Evolutionary conservation across 1,139 yeast species (phyloP), one percentile per base, ranked within the genome.

Genomic region (Hemisphaericaspora xylofermentans): DNA sequence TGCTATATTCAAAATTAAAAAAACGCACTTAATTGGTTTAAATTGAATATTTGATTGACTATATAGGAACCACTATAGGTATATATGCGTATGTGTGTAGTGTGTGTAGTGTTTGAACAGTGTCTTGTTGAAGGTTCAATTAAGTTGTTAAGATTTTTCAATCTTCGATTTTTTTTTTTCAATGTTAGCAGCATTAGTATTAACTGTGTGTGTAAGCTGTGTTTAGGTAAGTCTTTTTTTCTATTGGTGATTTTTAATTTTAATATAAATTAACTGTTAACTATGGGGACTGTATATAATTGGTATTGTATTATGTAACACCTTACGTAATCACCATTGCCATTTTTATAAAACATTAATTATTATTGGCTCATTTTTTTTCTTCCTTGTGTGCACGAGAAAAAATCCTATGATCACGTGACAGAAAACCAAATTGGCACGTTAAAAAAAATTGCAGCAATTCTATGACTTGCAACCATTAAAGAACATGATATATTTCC

Each of bases 191-290:
- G 24, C 9, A 9, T 21, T 35, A 21, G 24, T 21, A 9, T 21
- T 6, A 6, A 9, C 8, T 21, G 24, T 21, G 24, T 21, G 24
- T 21, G 24, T 21, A 9, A 6, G 24, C n/a, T 21, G 24, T 21
- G 27, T 13, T 26, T 16, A n/a, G 32, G 33, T 35, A 27, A 25
- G 38, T 24, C 38, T 17, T 35, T 35, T 35, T 35, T 35, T 35
- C 33, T 27, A 35, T 35, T 35, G 38, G 38, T 19, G 29, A n/a
- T 15, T 18, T 21, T n/a, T 12, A 6, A 4, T 4, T 4, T 6
- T 17, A 29, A 16, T 6, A n/a, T 10, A 6, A 6, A 10, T 7
- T 7, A 31, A 31, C 10, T 4, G 34, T 31, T 31, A 26, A 13
- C 13, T 13, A 13, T 26, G 13, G 15, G 6, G 29, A 26, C 29